These are phyloP conservation scores for Mycena indigotica DNA, from an alignment of 768 basidiomycete species.

Conservation along the genomic window DNA sequence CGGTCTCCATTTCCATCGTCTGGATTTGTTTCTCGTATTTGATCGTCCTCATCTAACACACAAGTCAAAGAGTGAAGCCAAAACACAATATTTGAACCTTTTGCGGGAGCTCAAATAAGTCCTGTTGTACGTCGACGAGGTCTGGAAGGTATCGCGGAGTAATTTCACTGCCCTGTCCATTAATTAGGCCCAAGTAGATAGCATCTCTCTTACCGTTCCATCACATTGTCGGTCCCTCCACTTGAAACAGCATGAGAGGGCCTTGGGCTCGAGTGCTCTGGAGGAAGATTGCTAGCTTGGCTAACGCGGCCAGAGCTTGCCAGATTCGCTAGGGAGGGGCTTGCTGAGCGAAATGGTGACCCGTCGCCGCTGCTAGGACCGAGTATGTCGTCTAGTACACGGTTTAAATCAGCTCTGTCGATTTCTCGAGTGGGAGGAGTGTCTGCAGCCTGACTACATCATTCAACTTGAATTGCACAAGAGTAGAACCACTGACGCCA, in stretches of 20 bases:
- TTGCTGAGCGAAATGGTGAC: slow-evolving; percentile 65
- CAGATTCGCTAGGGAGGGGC: slow-evolving; percentile 20
- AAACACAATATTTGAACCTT: slow-evolving; percentile 54
- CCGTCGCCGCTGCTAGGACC: slow-evolving; percentile 62
- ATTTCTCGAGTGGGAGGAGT: slow-evolving; percentile 50
- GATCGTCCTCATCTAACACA: slow-evolving; percentile 67
- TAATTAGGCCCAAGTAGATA: slow-evolving; percentile 3
- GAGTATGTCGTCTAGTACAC: slow-evolving; percentile 54
- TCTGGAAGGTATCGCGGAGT: slow-evolving; percentile 71
- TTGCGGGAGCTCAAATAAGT: slow-evolving; percentile 86
- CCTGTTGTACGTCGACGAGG: slow-evolving; percentile 86
- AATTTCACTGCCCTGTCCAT: slow-evolving; percentile 48
- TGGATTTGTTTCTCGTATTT: slow-evolving; percentile 82
- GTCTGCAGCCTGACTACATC: slow-evolving; percentile 34
- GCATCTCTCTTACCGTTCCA: slow-evolving; percentile 55
- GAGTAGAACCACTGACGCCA: slow-evolving; percentile 34
- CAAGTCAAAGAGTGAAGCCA: slow-evolving; percentile 5
- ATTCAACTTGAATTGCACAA: slow-evolving; percentile 2
- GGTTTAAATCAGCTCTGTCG: slow-evolving; percentile 68
- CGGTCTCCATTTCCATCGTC: slow-evolving; percentile 67
- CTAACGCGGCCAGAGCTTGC: slow-evolving; percentile 66
- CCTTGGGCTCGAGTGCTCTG: slow-evolving; percentile 43
- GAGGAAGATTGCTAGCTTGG: slow-evolving; percentile 64
- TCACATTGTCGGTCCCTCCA: slow-evolving; percentile 60
- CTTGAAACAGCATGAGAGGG: slow-evolving; percentile 18